phyloP scores from a whole-genome alignment of 768 basidiomycete species.

The Sistotremastrum niveocremeum region DNA sequence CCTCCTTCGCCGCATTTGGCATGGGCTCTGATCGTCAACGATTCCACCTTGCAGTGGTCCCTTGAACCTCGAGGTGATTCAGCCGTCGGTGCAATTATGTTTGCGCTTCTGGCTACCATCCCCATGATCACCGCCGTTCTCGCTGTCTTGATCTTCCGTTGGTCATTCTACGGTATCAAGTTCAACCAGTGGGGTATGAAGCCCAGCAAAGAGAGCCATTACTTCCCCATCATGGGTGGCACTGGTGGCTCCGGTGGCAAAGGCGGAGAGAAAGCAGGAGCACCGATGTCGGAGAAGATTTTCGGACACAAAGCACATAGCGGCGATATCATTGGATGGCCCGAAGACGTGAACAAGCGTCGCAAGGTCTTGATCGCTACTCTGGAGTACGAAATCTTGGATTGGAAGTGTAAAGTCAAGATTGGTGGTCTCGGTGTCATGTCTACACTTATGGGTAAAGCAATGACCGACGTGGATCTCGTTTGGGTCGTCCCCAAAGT shows the following conservation, averaged over 20 bases:
- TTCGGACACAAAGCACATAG: constrained; percentile 43
- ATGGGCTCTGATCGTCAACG: constrained; percentile 75
- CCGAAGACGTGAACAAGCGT: constrained; percentile 82
- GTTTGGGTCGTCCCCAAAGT: constrained; percentile 93
- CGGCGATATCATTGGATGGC: constrained; percentile 87
- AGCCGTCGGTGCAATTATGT: constrained; percentile 75
- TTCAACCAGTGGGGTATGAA: constrained; percentile 87
- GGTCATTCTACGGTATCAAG: constrained; percentile 92
- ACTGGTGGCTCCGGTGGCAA: constrained; percentile 52
- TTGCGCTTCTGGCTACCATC: constrained; percentile 65
- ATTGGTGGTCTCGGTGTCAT: constrained; percentile 97
- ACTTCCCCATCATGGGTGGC: constrained; percentile 77
- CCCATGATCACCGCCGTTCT: constrained; percentile 75
- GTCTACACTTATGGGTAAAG: constrained; percentile 96
- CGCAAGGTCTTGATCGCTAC: constrained; percentile 87
- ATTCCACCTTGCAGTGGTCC: constrained; percentile 61
- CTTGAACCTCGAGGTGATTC: constrained; percentile 74
- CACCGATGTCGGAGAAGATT: constrained; percentile 56
- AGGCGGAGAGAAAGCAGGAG: constrained; percentile 42
- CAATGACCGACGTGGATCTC: constrained; percentile 93
- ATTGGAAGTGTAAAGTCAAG: constrained; percentile 97
- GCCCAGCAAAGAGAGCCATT: constrained; percentile 58
- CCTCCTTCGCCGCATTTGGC: constrained; percentile 81
- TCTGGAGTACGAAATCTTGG: constrained; percentile 90
- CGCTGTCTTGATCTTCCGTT: constrained; percentile 83